These are phyloP conservation scores for Acacia concinna DNA, from an alignment of 331 rosid species.

Conservation along the genomic window DNA sequence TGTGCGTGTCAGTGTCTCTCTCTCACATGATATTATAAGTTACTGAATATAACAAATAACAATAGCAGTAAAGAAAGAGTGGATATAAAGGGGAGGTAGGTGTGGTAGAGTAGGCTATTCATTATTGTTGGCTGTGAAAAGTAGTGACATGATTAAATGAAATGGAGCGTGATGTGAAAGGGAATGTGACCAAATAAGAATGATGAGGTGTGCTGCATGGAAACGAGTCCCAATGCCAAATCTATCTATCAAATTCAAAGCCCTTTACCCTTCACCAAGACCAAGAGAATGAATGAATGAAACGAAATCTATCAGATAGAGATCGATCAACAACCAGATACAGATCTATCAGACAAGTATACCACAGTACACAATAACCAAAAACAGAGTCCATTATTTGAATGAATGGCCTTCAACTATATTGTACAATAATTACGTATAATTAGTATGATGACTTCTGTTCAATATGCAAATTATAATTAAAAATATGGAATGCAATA, in stretches of 20 bases:
- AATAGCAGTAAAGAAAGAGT: background rate
- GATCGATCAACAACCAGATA: no score
- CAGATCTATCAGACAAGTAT: no score
- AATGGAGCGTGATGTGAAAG: background rate
- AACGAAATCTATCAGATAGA: no score
- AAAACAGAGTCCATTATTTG: background rate
- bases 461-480: background rate
- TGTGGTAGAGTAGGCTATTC: no score
- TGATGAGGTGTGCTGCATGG: slow-evolving; percentile 79
- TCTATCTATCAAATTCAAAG: background rate
- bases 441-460: background rate
- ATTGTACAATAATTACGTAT: background rate
- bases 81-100: background rate
- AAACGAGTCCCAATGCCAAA: slow-evolving; percentile 73
- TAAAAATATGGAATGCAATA: no score
- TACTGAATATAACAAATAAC: background rate
- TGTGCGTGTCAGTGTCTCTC: no score
- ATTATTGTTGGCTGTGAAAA: background rate
- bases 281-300: background rate
- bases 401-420: background rate
- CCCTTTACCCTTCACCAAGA: background rate
- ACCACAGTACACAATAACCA: background rate
- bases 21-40: no score
- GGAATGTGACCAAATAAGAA: background rate
- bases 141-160: background rate